Evolutionary conservation across 176 grass and related monocot genomes (phyloP).

Genomic region (Alloteropsis semialata): DNA sequence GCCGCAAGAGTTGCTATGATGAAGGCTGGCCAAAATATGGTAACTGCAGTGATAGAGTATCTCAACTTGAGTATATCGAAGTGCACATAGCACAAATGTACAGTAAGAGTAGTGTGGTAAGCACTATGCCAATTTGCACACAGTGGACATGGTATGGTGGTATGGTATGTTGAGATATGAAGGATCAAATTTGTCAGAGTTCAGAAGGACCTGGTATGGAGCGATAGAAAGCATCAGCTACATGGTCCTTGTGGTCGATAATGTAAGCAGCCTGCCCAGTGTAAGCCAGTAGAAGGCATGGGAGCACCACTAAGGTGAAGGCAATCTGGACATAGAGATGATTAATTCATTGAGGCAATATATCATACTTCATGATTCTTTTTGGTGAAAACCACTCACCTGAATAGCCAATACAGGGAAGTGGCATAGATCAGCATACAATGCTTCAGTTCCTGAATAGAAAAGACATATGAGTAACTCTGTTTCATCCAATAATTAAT

Average conservation of each 20-base stretch:
- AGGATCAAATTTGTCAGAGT: slow-evolving; percentile 6
- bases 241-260: slow-evolving; percentile 51
- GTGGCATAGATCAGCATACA: slow-evolving; percentile 93
- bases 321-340: slow-evolving; percentile 55
- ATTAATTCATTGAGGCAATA: slow-evolving; percentile 24
- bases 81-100: slow-evolving; percentile 9
- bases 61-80: slow-evolving; percentile 23
- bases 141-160: slow-evolving; percentile 6
- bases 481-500: slow-evolving; percentile 9
- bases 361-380: not conserved
- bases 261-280: slow-evolving; percentile 88
- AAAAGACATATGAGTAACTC: slow-evolving; percentile 24
- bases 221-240: slow-evolving; percentile 67
- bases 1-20: slow-evolving; percentile 72
- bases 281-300: slow-evolving; percentile 87
- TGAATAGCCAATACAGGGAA: slow-evolving; percentile 85
- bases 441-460: slow-evolving; percentile 79
- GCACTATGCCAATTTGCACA: slow-evolving; percentile 18
- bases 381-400: slow-evolving; percentile 22
- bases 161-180: not conserved
- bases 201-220: slow-evolving; percentile 61
- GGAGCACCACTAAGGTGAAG: slow-evolving; percentile 76
- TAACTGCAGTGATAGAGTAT: slow-evolving; percentile 44
- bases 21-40: slow-evolving; percentile 80
- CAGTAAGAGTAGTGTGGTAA: slow-evolving; percentile 5